These are phyloP conservation scores for Erigeron canadensis DNA, from an alignment of 129 eudicot genomes.

Conservation along the genomic window DNA sequence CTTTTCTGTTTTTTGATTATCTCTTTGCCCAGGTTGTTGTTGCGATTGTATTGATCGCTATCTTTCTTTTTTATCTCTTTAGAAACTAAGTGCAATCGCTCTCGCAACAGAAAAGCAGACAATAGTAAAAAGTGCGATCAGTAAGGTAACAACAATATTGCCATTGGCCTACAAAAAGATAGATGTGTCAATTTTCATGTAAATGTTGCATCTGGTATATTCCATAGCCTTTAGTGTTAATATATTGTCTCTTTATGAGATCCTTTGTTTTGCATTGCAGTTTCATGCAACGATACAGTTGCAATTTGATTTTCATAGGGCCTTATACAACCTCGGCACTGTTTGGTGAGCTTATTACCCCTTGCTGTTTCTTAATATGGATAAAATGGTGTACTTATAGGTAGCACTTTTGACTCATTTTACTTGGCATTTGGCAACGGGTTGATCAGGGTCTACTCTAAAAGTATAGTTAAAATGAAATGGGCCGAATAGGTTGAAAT, in stretches of 20 bases:
- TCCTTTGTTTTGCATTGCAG: slow-evolving; percentile 43
- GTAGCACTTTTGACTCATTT: not conserved
- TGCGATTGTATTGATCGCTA: too few species aligned
- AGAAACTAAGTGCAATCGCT: slow-evolving; percentile 93
- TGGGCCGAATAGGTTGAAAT: too few species aligned
- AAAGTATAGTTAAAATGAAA: not conserved
- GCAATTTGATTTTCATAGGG: slow-evolving; percentile 94
- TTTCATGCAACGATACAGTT: slow-evolving; percentile 91
- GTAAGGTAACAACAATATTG: slow-evolving; percentile 52
- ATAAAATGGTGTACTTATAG: slow-evolving; percentile 6
- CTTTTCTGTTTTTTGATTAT: too few species aligned
- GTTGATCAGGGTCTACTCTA: not conserved
- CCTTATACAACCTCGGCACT: slow-evolving; percentile 92
- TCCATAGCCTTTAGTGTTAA: too few species aligned
- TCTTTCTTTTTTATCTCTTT: too few species aligned
- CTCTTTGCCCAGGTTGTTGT: too few species aligned
- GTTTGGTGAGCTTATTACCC: slow-evolving; percentile 61
- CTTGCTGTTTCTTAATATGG: slow-evolving; percentile 7
- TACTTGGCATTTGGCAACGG: not conserved
- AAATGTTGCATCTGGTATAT: slow-evolving; percentile 4
- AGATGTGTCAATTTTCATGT: not conserved
- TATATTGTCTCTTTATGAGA: slow-evolving; percentile 4
- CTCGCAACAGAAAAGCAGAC: slow-evolving; percentile 90
- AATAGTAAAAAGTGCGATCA: slow-evolving; percentile 86
- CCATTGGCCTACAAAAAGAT: not conserved